A percentile compares a stretch with the other conserved stretches of the same genome.
Conservation (phyloP, 2,329 filamentous ascomycete species). For the Pseudogymnoascus sp. region DNA sequence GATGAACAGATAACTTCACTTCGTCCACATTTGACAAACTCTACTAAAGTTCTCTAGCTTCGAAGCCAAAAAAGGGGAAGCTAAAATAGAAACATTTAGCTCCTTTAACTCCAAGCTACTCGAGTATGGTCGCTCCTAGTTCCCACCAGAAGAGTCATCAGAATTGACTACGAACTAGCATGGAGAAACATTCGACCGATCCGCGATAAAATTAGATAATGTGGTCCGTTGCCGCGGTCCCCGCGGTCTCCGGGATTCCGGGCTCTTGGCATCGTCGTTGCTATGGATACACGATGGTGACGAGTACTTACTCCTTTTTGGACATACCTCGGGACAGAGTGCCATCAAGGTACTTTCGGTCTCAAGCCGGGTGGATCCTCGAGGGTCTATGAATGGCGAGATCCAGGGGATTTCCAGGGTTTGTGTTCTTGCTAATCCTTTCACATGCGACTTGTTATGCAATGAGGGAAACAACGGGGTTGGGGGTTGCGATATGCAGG, state of each 20-base stretch:
- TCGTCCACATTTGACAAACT: not conserved
- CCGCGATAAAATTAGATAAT: not conserved
- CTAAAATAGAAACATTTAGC: not conserved
- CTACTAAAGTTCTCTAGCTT: not conserved
- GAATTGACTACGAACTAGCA: not conserved
- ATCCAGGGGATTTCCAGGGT: slow-evolving; percentile 11
- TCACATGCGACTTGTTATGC: slow-evolving; percentile 8
- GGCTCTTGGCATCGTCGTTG: not conserved
- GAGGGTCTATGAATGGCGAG: slow-evolving; percentile 10
- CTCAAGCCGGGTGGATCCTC: slow-evolving; percentile 5
- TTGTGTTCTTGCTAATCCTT: slow-evolving; percentile 5
- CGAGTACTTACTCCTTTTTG: slow-evolving; percentile 5
- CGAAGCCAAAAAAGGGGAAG: not conserved
- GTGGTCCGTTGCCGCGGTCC: not conserved
- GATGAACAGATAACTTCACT: not conserved
- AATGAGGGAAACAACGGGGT: slow-evolving; percentile 5
- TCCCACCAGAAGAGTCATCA: not conserved
- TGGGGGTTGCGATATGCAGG: slow-evolving; percentile 1
- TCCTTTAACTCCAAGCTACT: not conserved
- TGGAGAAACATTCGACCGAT: not conserved
- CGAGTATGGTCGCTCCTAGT: not conserved
- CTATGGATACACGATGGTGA: slow-evolving; percentile 5
- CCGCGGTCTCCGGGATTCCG: not conserved
- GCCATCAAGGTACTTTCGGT: slow-evolving; percentile 6
- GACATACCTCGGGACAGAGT: slow-evolving; percentile 3